These are phyloP conservation scores for Articulospora tetracladia DNA, from an alignment of 495 filamentous ascomycete species.

Conservation along the genomic window DNA sequence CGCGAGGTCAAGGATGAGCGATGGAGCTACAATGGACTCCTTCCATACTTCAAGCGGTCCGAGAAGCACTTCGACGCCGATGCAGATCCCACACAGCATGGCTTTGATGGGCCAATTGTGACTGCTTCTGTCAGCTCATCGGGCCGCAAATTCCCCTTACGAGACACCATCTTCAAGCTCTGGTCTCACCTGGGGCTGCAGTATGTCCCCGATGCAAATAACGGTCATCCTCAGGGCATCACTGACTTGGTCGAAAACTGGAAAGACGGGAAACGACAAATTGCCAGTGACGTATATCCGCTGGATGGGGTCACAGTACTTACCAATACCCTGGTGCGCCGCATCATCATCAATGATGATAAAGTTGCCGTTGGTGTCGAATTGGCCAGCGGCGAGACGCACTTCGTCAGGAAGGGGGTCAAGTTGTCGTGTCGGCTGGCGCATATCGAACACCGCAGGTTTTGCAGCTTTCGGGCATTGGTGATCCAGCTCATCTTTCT, in stretches of 20 bases:
- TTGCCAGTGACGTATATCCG: conserved; percentile 29
- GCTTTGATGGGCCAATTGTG: conserved; percentile 39
- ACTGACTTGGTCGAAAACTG: conserved; percentile 31
- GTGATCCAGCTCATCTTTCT: conserved; percentile 44
- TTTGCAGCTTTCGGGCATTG: conserved; percentile 60
- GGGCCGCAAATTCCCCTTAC: conserved; percentile 30
- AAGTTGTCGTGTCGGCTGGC: conserved; percentile 62
- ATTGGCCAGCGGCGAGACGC: neutral
- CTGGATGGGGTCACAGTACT: conserved; percentile 26
- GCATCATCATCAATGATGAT: conserved; percentile 24
- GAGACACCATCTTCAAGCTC: conserved; percentile 18
- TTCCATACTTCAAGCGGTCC: conserved; percentile 32
- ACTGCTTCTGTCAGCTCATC: conserved; percentile 4
- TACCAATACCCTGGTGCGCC: conserved; percentile 27
- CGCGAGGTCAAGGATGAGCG: conserved; percentile 27
- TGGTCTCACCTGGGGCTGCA: conserved; percentile 29
- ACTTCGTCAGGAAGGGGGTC: conserved; percentile 37
- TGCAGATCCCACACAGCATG: conserved; percentile 33
- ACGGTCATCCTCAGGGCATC: conserved; percentile 29
- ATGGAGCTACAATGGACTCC: conserved; percentile 34
- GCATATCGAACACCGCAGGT: conserved; percentile 58
- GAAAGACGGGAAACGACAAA: conserved; percentile 31
- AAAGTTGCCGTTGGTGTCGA: conserved; percentile 12
- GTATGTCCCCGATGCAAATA: conserved; percentile 25
- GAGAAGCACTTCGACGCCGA: conserved; percentile 21